A percentile compares a stretch with the other conserved stretches of the same genome.
phyloP scores from a whole-genome alignment of 768 basidiomycete species.

The Mycena latifolia region DNA sequence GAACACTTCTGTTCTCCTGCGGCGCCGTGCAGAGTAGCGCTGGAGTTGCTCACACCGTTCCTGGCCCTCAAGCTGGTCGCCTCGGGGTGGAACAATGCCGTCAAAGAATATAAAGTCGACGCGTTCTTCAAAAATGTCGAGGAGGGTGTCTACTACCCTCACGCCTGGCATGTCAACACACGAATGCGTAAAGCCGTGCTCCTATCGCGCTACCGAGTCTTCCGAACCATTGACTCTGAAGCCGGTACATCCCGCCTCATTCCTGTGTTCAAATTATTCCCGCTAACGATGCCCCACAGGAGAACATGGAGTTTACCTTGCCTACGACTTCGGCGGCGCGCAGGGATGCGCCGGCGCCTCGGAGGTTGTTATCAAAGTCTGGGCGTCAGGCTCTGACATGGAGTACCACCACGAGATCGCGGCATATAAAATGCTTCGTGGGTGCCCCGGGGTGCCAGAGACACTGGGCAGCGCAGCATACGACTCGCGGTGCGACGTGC shows the following conservation, averaged over 20 bases:
- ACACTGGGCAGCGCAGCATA: not conserved
- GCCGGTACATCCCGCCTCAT: slow-evolving; percentile 14
- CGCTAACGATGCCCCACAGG: not conserved
- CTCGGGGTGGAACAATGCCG: slow-evolving; percentile 39
- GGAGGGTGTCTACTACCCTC: slow-evolving; percentile 43
- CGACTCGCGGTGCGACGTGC: not conserved
- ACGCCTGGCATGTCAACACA: slow-evolving; percentile 48
- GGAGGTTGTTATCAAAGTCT: slow-evolving; percentile 1
- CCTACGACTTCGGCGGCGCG: not conserved
- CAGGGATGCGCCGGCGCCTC: slow-evolving; percentile 37
- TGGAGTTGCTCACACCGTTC: slow-evolving; percentile 20
- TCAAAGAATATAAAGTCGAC: slow-evolving; percentile 18
- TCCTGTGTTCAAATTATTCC: not conserved
- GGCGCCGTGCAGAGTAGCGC: slow-evolving; percentile 35
- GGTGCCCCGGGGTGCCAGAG: not conserved
- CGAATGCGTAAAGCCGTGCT: slow-evolving; percentile 39
- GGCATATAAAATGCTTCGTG: not conserved
- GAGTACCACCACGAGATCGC: not conserved
- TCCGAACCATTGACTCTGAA: not conserved
- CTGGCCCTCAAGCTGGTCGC: slow-evolving; percentile 37
- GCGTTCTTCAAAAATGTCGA: slow-evolving; percentile 40
- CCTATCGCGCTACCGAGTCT: slow-evolving; percentile 1
- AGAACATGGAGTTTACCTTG: not conserved
- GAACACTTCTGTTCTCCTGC: slow-evolving; percentile 39
- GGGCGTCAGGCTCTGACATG: not conserved